Evolutionary conservation across 768 basidiomycete genomes (phyloP).

Genomic region (Punctularia strigosozonata): DNA sequence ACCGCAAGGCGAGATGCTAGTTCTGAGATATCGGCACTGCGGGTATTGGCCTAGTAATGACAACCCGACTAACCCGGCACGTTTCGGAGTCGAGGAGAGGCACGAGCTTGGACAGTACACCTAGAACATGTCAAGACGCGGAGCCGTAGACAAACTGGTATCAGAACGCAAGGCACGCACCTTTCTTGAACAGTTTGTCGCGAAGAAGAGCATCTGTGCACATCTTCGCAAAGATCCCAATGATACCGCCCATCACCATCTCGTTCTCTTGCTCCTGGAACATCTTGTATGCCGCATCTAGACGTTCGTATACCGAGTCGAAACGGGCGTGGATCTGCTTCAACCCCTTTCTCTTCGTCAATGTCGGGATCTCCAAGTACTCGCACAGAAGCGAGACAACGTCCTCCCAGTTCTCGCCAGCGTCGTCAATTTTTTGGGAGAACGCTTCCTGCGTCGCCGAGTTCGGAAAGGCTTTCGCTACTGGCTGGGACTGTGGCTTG

Average conservation of each 20-base stretch:
- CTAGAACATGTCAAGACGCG: constrained; percentile 16
- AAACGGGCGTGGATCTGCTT: constrained; percentile 55
- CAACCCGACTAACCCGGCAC: too few relatives aligned
- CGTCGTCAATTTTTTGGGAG: too few relatives aligned
- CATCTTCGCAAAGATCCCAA: constrained; percentile 55
- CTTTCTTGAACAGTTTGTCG: constrained; percentile 46
- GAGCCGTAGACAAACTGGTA: background rate
- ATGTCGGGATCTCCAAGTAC: too few relatives aligned
- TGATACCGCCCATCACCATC: constrained; percentile 41
- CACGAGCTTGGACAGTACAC: constrained; percentile 43
- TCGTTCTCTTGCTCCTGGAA: constrained; percentile 30
- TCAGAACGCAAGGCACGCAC: constrained; percentile 17
- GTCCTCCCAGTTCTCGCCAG: too few relatives aligned
- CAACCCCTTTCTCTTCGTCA: constrained; percentile 42
- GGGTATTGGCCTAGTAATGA: too few relatives aligned
- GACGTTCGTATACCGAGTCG: constrained; percentile 32
- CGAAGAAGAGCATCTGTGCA: constrained; percentile 47
- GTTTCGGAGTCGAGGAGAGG: constrained; percentile 37
- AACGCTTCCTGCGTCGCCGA: too few relatives aligned
- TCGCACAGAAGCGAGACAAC: too few relatives aligned
- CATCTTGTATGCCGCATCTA: constrained; percentile 39
- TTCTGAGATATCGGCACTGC: too few relatives aligned
- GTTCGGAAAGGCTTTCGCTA: too few relatives aligned
- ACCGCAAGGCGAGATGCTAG: constrained; percentile 42
- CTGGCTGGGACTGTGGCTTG: too few relatives aligned